phyloP scores from a whole-genome alignment of 2,329 filamentous ascomycete genomes.

The Mycosphaerelloides madeirae region DNA sequence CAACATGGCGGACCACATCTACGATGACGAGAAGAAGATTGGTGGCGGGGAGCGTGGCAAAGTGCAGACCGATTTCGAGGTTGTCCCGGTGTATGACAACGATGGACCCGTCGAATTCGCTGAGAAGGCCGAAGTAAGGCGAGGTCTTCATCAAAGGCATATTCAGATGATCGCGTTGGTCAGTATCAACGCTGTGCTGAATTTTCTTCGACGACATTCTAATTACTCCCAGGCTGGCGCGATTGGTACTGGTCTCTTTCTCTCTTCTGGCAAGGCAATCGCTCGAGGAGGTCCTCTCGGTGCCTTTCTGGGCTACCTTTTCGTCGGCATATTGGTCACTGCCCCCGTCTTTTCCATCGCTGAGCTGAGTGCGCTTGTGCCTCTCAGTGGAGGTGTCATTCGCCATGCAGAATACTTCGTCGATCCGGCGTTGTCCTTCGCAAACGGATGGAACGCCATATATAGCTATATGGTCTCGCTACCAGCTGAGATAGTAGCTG shows the following conservation, averaged over 20 bases:
- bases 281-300: slow-evolving; percentile 50
- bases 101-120: slow-evolving; percentile 18
- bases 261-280: slow-evolving; percentile 51
- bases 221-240: slow-evolving; percentile 51
- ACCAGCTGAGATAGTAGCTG: slow-evolving; percentile 24
- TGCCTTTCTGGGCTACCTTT: slow-evolving; percentile 49
- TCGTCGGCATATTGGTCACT: slow-evolving; percentile 47
- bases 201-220: too few species aligned
- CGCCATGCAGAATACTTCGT: slow-evolving; percentile 48
- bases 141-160: slow-evolving; percentile 50
- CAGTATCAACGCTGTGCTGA: too few species aligned
- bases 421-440: slow-evolving; percentile 41
- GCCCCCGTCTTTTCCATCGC: slow-evolving; percentile 49
- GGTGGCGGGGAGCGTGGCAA: slow-evolving; percentile 3
- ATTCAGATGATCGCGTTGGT: slow-evolving; percentile 60
- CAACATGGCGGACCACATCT: too few species aligned
- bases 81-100: slow-evolving; percentile 12
- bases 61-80: slow-evolving; percentile 10
- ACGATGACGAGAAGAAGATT: neutral
- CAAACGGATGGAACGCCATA: slow-evolving; percentile 13
- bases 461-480: slow-evolving; percentile 15
- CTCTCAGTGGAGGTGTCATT: slow-evolving; percentile 48
- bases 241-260: slow-evolving; percentile 63
- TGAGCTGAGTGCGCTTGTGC: slow-evolving; percentile 48
- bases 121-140: slow-evolving; percentile 26